These are phyloP conservation scores for Baorangia bicolor DNA, from an alignment of 768 basidiomycete species.

Conservation along the genomic window DNA sequence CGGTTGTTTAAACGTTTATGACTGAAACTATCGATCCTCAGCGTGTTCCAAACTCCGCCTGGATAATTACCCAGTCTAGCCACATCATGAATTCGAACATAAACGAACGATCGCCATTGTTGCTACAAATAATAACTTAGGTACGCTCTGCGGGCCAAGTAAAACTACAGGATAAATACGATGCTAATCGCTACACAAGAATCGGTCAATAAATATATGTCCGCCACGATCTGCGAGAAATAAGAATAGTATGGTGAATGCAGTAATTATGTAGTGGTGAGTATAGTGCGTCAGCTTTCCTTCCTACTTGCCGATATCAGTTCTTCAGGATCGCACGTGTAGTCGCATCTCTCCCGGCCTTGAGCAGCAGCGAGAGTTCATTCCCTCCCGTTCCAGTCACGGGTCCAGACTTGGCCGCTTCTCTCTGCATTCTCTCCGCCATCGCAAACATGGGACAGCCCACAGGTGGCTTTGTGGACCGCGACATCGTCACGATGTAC, in stretches of 20 bases:
- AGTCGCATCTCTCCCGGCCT: slow-evolving; percentile 89
- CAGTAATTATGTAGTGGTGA: slow-evolving; percentile 16
- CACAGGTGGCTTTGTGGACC: slow-evolving; percentile 47
- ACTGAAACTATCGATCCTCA: not conserved
- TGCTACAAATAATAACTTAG: slow-evolving; percentile 23
- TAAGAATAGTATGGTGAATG: not conserved
- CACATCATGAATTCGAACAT: not conserved
- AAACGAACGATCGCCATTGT: not conserved
- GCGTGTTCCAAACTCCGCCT: not conserved
- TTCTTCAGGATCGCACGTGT: slow-evolving; percentile 52
- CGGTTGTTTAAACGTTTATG: no score
- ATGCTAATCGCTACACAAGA: slow-evolving; percentile 30
- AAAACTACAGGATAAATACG: slow-evolving; percentile 18
- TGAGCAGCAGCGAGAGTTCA: slow-evolving; percentile 75
- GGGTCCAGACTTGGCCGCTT: slow-evolving; percentile 45
- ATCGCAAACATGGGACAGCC: slow-evolving; percentile 57
- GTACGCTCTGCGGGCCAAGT: slow-evolving; percentile 1
- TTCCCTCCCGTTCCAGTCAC: slow-evolving; percentile 90
- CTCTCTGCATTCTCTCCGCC: slow-evolving; percentile 47
- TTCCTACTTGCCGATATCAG: slow-evolving; percentile 6
- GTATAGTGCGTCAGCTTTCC: not conserved
- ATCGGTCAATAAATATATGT: slow-evolving; percentile 27
- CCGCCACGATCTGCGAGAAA: not conserved
- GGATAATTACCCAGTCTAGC: not conserved
- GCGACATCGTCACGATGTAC: slow-evolving; percentile 86